Base-by-base conservation (phyloP, 1,284 basidiomycete genomes). In the Cutaneotrichosporon sp. region DNA sequence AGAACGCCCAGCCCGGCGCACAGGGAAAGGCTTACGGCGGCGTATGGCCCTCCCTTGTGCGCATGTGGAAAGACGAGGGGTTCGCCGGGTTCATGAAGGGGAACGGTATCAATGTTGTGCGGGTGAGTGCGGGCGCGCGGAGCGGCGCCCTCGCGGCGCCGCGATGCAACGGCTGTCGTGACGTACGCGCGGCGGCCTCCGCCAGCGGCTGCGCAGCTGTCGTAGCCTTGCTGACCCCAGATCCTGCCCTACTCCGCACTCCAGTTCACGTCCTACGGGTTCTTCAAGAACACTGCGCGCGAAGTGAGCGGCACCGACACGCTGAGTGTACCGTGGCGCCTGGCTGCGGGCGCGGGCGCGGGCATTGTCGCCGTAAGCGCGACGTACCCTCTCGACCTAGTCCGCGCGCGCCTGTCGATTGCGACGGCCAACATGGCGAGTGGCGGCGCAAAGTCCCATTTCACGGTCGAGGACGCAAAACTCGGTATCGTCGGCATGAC, bases 1-100 rank as follows among this genome's bases (percentile, higher is more conserved):
- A 91, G 33, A 46, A 55, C 36, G 37, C 59, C 7, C 51, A 55
- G 38, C 54, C 46, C 9, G 56, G 40, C 4, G 52, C 59, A 22
- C 72, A 79, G 18, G 80, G 82, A 2, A 77, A 83, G 62, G 84
- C 86, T 60, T 93, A 93, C 73, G 83, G 80, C 62, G 88, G 88
- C 22, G 87, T 93, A 46, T 91, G 86, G 86, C 75, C 81, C 20
- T 86, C 84, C 63, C 79, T 93, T 42, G 65, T 60, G 4, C 81
- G 90, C 53, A 96, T 96, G 85, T 94, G 89, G 87, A 78, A 79
- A 62, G 90, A 94, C 69, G 93, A 97, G 74, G 93, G 92, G 1
- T 87, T 92, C 72, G 81, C 77, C 64, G 93, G 93, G 3, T 92
- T 84, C 73, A 93, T 96, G 90, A 81, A 90, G 47, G 80, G 79